phyloP scores from a whole-genome alignment of 2,329 filamentous ascomycete species.

The Calonectria montana region DNA sequence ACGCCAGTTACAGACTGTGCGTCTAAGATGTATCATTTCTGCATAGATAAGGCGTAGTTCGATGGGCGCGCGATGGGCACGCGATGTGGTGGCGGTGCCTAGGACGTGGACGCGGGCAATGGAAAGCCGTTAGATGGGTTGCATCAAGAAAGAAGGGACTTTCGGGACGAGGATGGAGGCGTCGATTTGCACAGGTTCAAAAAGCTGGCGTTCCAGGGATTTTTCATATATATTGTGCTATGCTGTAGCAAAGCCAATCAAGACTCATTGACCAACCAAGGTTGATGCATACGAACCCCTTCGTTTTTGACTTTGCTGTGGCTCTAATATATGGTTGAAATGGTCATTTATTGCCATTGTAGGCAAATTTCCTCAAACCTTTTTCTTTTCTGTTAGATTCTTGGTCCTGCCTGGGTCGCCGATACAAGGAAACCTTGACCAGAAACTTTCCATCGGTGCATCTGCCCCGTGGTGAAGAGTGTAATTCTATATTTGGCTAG shows the following conservation, averaged over 20 bases:
- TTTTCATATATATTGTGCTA: slow-evolving; percentile 42
- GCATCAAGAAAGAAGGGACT: slow-evolving; percentile 28
- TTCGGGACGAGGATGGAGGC: slow-evolving; percentile 40
- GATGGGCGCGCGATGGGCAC: not conserved
- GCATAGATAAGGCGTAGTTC: not conserved
- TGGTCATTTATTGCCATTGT: not conserved
- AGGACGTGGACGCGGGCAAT: not conserved
- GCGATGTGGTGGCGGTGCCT: not conserved
- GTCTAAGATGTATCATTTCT: slow-evolving; percentile 54
- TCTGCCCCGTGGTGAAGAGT: not conserved
- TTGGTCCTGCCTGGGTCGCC: too few relatives aligned
- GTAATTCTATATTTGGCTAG: not conserved
- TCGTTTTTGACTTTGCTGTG: not conserved
- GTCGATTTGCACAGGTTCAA: slow-evolving; percentile 44
- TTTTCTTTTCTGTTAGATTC: too few relatives aligned
- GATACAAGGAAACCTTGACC: too few relatives aligned
- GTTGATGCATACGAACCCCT: not conserved
- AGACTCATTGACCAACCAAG: slow-evolving; percentile 29
- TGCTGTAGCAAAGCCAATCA: slow-evolving; percentile 41
- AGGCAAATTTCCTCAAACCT: too few relatives aligned
- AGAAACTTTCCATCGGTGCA: not conserved
- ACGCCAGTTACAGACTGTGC: slow-evolving; percentile 89
- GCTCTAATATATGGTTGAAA: not conserved
- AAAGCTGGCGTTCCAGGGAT: slow-evolving; percentile 47
- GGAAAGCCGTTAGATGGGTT: slow-evolving; percentile 18